Evolutionary conservation across 805 yeast species (phyloP), one percentile per base, ranked within the genome.

Genomic region (Naumovozyma dairenensis): DNA sequence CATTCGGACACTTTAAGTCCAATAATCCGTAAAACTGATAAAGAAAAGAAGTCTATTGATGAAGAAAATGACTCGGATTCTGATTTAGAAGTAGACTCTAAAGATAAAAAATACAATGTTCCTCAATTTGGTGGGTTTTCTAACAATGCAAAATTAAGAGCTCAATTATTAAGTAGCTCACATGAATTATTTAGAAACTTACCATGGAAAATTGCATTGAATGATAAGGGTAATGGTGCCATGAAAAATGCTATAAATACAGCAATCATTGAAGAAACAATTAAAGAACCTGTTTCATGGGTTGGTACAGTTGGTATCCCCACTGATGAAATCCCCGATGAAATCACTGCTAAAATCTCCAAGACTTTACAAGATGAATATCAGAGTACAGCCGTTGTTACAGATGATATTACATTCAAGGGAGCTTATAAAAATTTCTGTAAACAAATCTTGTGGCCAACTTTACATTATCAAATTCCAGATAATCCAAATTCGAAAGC

Each of bases 371-470:
- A 39, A 18, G 49, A 55, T 1, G 71, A 75, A 3, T 78, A 72
- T 52, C 51, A 72, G 37, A 72, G 79, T 26, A 71, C 69, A 38
- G 74, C 85, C 0, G 82, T 86, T 2, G 74, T 73, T 38, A 77
- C 89, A 2, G 73, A 72, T 44, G 97, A 92, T 57, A 59, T 73
- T 20, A 76, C 85, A 1, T 84, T 85, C 47, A 81, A 80, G 49
- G 96, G 96, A 15, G 95, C 87, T 52, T 92, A 92, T 57, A 76
- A 75, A 37, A 82, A 84, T 33, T 92, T 81, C 56, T 89, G 96
- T 57, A 92, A 92, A 58, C 93, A 87, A 50, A 83, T 92, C 25
- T 63, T 92, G 40, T 92, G 97, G 97, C 98, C 98, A 21, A 84
- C 96, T 2, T 69, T 92, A 42, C 83, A 76, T 35, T 92, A 92